Evolutionary conservation across 352 stramenopile species (phyloP).

Genomic region (Pythium chondricola): DNA sequence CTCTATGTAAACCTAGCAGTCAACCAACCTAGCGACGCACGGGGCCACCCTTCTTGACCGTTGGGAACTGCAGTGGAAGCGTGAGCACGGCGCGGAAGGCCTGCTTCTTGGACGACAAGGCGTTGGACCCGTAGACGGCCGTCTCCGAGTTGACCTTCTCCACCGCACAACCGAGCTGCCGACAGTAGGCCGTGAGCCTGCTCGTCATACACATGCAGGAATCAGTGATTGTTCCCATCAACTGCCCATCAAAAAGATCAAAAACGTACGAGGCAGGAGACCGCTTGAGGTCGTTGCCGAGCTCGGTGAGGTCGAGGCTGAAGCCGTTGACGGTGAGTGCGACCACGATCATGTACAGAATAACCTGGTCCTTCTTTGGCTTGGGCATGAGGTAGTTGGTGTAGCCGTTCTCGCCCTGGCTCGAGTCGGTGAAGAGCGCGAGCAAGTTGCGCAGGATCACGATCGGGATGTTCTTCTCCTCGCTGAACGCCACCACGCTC

Average conservation of each 20-base stretch:
- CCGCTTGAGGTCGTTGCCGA: constrained; percentile 64
- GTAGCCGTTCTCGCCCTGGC: constrained; percentile 41
- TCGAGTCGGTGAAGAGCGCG: constrained; percentile 63
- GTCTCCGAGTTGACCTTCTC: constrained; percentile 66
- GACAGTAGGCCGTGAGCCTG: constrained; percentile 55
- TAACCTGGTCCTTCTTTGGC: constrained; percentile 74
- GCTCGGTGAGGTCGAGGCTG: constrained; percentile 66
- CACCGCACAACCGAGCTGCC: constrained; percentile 64
- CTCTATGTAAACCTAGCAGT: no score
- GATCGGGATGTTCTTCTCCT: constrained; percentile 69
- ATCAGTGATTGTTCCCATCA: no score
- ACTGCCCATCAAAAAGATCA: no score
- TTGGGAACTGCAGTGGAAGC: constrained; percentile 73
- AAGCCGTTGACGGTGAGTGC: constrained; percentile 71
- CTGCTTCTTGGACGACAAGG: constrained; percentile 64
- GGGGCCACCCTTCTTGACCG: constrained; percentile 51
- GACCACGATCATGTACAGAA: constrained; percentile 68
- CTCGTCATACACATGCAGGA: no score
- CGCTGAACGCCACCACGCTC: constrained; percentile 56
- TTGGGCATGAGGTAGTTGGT: constrained; percentile 73
- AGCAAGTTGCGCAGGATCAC: constrained; percentile 66
- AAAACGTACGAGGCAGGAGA: constrained; percentile 31
- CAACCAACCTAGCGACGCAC: constrained; percentile 44
- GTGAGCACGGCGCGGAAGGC: constrained; percentile 60
- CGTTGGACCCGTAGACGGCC: constrained; percentile 41